Base-by-base conservation (phyloP, 2,329 filamentous ascomycete genomes). In the Cercospora zeae-maydis region DNA sequence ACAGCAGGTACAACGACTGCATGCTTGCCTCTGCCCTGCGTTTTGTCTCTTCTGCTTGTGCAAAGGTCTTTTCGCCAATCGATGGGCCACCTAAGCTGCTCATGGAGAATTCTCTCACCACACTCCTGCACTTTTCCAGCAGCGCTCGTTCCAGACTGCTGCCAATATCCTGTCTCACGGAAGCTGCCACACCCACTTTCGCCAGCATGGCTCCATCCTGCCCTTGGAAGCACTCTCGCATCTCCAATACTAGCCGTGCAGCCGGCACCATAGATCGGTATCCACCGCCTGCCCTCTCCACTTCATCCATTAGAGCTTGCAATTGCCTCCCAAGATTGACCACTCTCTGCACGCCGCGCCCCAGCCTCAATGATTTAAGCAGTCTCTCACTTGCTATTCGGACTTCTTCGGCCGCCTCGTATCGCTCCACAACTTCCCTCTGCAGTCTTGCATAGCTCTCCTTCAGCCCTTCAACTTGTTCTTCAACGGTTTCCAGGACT, bases 361-460 rank as follows among this genome's bases (percentile, higher is more conserved):
- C 90, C 2, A 98, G 80, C 64, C 87, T 85, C 64, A 96, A 81
- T 0, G 93, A 92, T 71, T 91, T 86, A 83, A 91, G 91, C 30
- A 97, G 83, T 10, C 92, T 84, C 71, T 90, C 85, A 1, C 91
- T 90, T 10, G 91, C 90, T 58, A 88, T 78, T 9, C 88, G 85
- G 7, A 96, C 90, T 77, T 95, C 87, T 61, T 96, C 90, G 0
- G 95, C 93, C 61, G 89, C 88, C 71, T 91, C 89, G 79, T 96
- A 91, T 70, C 93, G 91, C 71, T 89, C 85, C 58, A 92, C 83
- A 47, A 98, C 92, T 74, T 98, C 92, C 74, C 87, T 89, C 77
- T 96, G 89, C 27, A 98, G 82, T 68, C 93, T 87, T 66, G 86
- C 85, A 79, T 96, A 97, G 75, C 90, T 92, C 71, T 92, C 88